phyloP scores from a whole-genome alignment of 2,329 filamentous ascomycete species.

The Diaporthe vexans region DNA sequence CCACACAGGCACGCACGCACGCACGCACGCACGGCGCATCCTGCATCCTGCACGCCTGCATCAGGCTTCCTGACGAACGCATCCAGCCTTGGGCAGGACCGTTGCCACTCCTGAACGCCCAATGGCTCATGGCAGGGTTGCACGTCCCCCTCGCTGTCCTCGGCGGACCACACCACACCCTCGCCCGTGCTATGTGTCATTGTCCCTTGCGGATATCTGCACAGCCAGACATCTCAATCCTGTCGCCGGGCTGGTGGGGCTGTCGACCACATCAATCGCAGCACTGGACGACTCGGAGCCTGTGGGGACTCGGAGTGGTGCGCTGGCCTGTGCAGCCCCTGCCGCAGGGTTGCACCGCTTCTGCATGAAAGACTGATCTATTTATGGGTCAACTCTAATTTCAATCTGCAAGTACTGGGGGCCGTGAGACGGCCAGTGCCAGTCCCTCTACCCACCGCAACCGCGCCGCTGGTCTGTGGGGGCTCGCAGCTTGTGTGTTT shows the following conservation, averaged over 20 bases:
- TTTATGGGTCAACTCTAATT: constrained; percentile 42
- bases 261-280: constrained; percentile 2
- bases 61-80: constrained; percentile 25
- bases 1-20: neutral
- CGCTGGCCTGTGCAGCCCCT: constrained; percentile 37
- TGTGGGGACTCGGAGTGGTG: constrained; percentile 28
- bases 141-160: neutral
- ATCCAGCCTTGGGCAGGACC: constrained; percentile 13
- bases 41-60: constrained; percentile 26
- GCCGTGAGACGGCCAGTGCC: constrained; percentile 25
- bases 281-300: constrained; percentile 22
- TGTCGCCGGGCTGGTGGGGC: constrained; percentile 10
- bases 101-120: constrained; percentile 16
- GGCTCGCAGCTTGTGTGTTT: constrained; percentile 7
- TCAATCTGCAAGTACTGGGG: constrained; percentile 39
- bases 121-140: neutral
- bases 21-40: constrained; percentile 10
- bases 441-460: constrained; percentile 24
- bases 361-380: constrained; percentile 39
- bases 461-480: constrained; percentile 10
- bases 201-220: constrained; percentile 19
- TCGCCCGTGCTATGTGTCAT: constrained; percentile 12
- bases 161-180: neutral
- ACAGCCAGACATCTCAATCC: constrained; percentile 14
- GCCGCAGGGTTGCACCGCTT: constrained; percentile 37